These are phyloP conservation scores for Syncephalastrum contaminatum DNA, from an alignment of 371 early-diverging fungal species.

Conservation along the genomic window DNA sequence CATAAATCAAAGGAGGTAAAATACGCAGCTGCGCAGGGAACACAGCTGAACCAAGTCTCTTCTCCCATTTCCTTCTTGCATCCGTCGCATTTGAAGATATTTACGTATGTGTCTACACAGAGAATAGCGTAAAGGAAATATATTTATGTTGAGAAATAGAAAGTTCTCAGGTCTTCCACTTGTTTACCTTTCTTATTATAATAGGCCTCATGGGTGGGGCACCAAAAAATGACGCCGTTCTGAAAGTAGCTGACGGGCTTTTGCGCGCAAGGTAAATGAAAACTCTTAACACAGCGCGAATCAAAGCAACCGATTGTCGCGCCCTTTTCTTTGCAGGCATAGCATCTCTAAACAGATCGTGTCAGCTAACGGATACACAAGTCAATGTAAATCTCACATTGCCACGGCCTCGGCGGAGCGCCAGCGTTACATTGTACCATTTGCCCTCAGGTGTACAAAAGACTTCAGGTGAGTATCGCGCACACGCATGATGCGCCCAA, in stretches of 20 bases:
- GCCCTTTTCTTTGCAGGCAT: slow-evolving; percentile 76
- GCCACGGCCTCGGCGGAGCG: slow-evolving; percentile 73
- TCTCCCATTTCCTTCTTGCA: slow-evolving; percentile 60
- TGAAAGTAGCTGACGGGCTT: slow-evolving; percentile 72
- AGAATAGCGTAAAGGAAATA: neutral
- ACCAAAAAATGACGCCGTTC: slow-evolving; percentile 86
- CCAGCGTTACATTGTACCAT: slow-evolving; percentile 87
- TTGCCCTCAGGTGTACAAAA: slow-evolving; percentile 62
- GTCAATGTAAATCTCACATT: slow-evolving; percentile 46
- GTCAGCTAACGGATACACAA: neutral
- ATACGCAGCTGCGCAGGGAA: slow-evolving; percentile 64
- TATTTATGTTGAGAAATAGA: too few species aligned
- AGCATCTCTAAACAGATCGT: slow-evolving; percentile 55
- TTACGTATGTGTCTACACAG: slow-evolving; percentile 62
- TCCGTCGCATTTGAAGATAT: slow-evolving; percentile 70
- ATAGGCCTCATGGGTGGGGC: slow-evolving; percentile 71
- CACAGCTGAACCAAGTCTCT: slow-evolving; percentile 69
- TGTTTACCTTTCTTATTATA: slow-evolving; percentile 51
- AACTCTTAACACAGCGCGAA: slow-evolving; percentile 78
- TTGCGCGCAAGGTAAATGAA: slow-evolving; percentile 80
- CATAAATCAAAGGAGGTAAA: slow-evolving; percentile 78
- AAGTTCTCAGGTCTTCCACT: neutral
- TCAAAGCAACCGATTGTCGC: slow-evolving; percentile 92
- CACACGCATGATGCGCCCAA: slow-evolving; percentile 89
- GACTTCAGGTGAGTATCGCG: slow-evolving; percentile 84